Base-by-base conservation (phyloP, 2,329 filamentous ascomycete genomes). In the Lecanicillium sp. region DNA sequence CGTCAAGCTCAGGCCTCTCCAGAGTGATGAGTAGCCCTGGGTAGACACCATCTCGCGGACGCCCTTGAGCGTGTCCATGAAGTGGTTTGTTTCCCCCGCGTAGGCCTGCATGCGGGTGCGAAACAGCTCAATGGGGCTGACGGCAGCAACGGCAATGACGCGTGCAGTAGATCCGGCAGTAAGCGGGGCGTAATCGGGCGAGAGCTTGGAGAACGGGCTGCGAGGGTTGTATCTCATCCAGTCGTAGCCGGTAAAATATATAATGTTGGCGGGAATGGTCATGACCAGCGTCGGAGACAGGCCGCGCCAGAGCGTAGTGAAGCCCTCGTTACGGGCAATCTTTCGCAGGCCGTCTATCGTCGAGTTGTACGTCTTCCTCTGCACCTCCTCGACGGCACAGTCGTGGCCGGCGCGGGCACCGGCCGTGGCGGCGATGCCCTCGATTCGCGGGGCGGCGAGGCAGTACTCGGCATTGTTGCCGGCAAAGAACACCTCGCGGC, bases 241-340 rank as follows among this genome's bases (percentile, higher is more conserved):
- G 56, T 98, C 92, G 61, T 98, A 98, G 29, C 92, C 92, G 11
- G 92, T 94, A 54, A 97, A 96, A 64, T 98, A 98, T 48, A 98
- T 97, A 49, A 98, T 92, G 58, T 98, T 98, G 18, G 81, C 87
- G 0, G 92, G 92, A 5, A 98, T 76, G 0, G 88, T 81, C 92
- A 98, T 98, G 47, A 88, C 74, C 17, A 98, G 67, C 0, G 92
- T 98, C 0, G 92, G 90, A n/a, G 86, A 94, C 5, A 98, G 68
- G 0, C 92, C 92, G 44, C 92, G 77, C 90, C 92, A 98, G 27
- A 98, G 65, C 2, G 89, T 92, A 18, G 77, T 74, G 11, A 88
- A 55, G 1, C 92, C 92, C 65, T 98, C 92, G 57, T 97, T 88
- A 34, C 87, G 80, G 13, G 92, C 88, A 53, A 98, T 98, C 68